These are phyloP conservation scores for Saccharomyces pastorianus DNA, from an alignment of 1,139 yeast species.

Conservation along the genomic window DNA sequence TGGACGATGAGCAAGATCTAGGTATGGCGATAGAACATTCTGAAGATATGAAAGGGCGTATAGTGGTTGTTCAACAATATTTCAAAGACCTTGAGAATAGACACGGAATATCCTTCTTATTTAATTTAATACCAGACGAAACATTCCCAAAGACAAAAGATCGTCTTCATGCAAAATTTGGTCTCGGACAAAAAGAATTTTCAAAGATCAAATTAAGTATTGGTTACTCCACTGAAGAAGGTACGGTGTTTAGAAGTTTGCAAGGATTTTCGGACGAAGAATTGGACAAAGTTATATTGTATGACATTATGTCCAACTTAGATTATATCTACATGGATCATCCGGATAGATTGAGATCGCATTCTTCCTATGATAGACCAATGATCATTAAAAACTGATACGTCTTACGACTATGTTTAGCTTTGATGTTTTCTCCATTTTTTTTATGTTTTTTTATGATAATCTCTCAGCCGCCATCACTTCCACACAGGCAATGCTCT, in stretches of 20 bases:
- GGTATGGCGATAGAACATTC: neutral
- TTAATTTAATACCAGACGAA: slow-evolving; percentile 61
- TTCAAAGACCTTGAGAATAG: slow-evolving; percentile 58
- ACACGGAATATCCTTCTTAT: slow-evolving; percentile 86
- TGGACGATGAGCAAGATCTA: slow-evolving; percentile 8
- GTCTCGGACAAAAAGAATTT: slow-evolving; percentile 73
- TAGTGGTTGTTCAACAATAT: slow-evolving; percentile 61
- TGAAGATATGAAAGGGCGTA: slow-evolving; percentile 20
- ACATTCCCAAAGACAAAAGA: slow-evolving; percentile 52
- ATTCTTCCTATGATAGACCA: slow-evolving; percentile 31
- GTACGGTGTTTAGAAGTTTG: slow-evolving; percentile 40
- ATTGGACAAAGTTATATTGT: slow-evolving; percentile 43
- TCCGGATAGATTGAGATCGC: slow-evolving; percentile 54
- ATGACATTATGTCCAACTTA: slow-evolving; percentile 44
- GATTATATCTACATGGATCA: slow-evolving; percentile 73
- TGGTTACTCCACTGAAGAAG: slow-evolving; percentile 22
- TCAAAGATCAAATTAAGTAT: slow-evolving; percentile 57
- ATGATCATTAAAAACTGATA: slow-evolving; percentile 29
- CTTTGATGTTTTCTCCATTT: neutral
- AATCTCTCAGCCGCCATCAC: neutral
- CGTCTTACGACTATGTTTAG: neutral
- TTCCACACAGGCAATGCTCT: neutral
- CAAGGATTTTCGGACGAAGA: slow-evolving; percentile 36
- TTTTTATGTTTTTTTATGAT: neutral
- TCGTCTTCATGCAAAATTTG: slow-evolving; percentile 60